A percentile compares a stretch with the other conserved stretches of the same genome.
Conservation (phyloP, 257 asterid species). For the Anisodus acutangulus region DNA sequence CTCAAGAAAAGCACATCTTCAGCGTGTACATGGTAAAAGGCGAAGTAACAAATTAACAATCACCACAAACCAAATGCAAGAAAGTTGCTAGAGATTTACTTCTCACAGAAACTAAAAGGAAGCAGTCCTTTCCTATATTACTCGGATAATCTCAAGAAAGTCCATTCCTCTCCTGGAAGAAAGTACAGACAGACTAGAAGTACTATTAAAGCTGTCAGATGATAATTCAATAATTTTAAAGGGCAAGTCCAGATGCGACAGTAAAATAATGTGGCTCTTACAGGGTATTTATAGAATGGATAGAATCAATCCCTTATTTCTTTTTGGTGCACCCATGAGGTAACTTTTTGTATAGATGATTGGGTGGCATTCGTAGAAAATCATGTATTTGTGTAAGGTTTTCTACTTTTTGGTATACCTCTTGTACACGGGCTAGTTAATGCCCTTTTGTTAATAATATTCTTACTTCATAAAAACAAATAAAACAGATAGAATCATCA, state of each 20-base stretch:
- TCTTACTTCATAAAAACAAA: too few species aligned
- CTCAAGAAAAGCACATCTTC: conserved; percentile 26
- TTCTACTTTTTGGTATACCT: too few species aligned
- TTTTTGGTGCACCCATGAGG: too few species aligned
- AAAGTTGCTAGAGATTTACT: not conserved
- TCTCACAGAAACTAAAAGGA: conserved; percentile 12
- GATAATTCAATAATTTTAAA: conserved; percentile 2
- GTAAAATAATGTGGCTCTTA: not conserved
- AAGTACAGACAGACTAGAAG: conserved; percentile 17
- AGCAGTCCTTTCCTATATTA: not conserved
- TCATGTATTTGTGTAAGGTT: too few species aligned
- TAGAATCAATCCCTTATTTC: not conserved
- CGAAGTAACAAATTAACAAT: not conserved
- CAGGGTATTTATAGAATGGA: not conserved
- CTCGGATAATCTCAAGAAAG: conserved; percentile 2
- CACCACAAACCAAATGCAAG: conserved; percentile 20
- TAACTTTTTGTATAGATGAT: too few species aligned
- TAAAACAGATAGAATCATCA: not conserved
- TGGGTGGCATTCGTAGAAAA: too few species aligned
- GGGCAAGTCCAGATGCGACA: not conserved
- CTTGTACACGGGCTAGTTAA: too few species aligned
- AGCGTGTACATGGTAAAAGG: not conserved
- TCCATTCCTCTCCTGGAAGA: not conserved
- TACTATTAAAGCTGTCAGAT: not conserved
- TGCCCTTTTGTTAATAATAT: too few species aligned